Evolutionary conservation across 306 rosid genomes (phyloP).

Genomic region (Hippophae gyantsensis): DNA sequence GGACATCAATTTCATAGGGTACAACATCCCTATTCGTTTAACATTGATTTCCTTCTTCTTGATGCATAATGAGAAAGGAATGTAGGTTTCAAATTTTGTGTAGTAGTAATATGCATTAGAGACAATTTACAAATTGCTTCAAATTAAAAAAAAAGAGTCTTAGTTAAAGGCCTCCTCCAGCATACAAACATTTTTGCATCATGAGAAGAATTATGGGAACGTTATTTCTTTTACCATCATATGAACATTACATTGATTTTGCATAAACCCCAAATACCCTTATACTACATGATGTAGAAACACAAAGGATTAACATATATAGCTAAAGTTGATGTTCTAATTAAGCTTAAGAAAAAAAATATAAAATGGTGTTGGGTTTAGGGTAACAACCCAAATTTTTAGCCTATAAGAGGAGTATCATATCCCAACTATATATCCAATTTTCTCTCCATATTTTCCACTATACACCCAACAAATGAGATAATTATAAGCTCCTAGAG

Average conservation of each 20-base stretch:
- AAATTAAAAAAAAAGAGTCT: conserved; percentile 11
- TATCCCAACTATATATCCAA: no score
- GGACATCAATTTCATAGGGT: conserved; percentile 84
- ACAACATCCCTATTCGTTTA: conserved; percentile 66
- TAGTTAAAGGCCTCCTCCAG: conserved; percentile 79
- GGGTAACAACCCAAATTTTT: no score
- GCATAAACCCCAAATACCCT: conserved; percentile 92
- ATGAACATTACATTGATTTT: conserved; percentile 84
- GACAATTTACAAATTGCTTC: neutral
- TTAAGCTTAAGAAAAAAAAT: no score
- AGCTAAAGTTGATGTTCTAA: no score
- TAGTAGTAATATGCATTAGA: conserved; percentile 3
- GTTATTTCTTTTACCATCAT: conserved; percentile 70
- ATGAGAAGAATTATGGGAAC: conserved; percentile 78
- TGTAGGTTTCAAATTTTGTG: conserved; percentile 14
- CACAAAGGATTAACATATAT: conserved; percentile 1
- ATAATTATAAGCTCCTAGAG: neutral
- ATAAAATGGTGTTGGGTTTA: no score
- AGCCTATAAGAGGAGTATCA: no score
- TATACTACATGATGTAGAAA: conserved; percentile 31
- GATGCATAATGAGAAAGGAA: conserved; percentile 20
- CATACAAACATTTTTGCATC: conserved; percentile 80
- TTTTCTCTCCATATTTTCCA: no score
- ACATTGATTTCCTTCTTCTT: conserved; percentile 56
- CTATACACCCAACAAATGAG: no score